Conservation (phyloP, 2,329 filamentous ascomycete genomes). For the Cryphonectria japonica region DNA sequence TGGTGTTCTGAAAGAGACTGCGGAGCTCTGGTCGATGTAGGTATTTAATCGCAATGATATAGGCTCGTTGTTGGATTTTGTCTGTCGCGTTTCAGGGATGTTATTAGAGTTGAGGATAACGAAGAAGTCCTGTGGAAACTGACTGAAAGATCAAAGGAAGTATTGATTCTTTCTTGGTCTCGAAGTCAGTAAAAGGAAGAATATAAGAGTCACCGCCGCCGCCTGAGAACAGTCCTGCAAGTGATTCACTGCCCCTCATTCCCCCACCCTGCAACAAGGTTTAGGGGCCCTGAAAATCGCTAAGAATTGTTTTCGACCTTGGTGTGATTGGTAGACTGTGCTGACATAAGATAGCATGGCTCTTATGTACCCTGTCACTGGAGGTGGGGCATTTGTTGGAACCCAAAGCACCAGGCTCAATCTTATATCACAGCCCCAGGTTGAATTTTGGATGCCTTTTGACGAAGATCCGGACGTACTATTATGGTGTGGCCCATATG, state of each 20-base stretch:
- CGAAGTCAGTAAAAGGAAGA: constrained; percentile 3
- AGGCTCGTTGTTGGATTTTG: no score
- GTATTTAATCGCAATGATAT: neutral
- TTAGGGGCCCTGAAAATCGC: constrained; percentile 16
- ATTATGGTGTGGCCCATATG: neutral
- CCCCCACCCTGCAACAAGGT: constrained; percentile 9
- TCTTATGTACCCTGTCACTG: neutral
- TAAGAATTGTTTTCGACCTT: constrained; percentile 15
- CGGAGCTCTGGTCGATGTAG: neutral
- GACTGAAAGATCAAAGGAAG: neutral
- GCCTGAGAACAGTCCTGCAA: neutral
- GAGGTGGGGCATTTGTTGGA: neutral
- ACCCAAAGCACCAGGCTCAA: neutral
- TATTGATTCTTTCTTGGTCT: neutral
- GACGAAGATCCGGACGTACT: neutral
- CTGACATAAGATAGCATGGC: constrained; percentile 1
- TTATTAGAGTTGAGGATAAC: no score
- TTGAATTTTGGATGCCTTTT: no score
- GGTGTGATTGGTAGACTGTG: constrained; percentile 5
- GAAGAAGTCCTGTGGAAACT: neutral
- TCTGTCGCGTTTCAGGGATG: neutral
- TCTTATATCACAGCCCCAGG: neutral
- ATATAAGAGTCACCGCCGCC: constrained; percentile 18
- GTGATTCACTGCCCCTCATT: constrained; percentile 11
- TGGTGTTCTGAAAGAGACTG: neutral